These are phyloP conservation scores for Podosphaera xanthii DNA, from an alignment of 2,329 filamentous ascomycete species.

Conservation along the genomic window DNA sequence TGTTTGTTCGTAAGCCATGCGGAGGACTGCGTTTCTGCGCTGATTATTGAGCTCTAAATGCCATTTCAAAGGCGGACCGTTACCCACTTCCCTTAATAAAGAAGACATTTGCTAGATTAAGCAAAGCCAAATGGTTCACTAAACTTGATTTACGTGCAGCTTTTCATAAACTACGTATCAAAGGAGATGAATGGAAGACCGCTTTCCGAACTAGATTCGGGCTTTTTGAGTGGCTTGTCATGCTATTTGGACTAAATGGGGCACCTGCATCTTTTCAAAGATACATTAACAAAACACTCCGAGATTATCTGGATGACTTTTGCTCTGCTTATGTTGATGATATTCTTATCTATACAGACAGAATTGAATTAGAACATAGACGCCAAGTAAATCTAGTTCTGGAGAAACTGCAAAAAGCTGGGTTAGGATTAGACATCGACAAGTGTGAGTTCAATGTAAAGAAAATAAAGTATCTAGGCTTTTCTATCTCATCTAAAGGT, in stretches of 20 bases:
- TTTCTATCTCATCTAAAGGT: background rate
- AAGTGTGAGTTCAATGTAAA: background rate
- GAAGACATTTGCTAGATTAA: background rate
- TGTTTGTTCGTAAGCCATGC: background rate
- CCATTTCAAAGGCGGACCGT: background rate
- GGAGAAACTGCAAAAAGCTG: background rate
- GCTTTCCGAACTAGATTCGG: background rate
- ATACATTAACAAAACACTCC: background rate
- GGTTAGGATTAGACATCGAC: background rate
- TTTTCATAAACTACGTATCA: conserved; percentile 1
- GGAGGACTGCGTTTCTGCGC: background rate
- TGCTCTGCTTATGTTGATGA: background rate
- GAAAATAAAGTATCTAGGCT: background rate
- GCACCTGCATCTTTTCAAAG: conserved; percentile 1
- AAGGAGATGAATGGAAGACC: background rate
- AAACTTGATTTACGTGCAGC: background rate
- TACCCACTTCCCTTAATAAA: conserved; percentile 2
- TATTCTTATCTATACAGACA: background rate
- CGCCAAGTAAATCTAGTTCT: background rate
- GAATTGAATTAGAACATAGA: background rate
- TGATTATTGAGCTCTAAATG: background rate
- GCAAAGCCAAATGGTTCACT: background rate
- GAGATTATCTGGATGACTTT: background rate
- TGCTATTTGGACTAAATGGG: conserved; percentile 2
- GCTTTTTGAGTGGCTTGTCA: background rate